Base-by-base conservation (phyloP, 1,284 basidiomycete species). In the Leccinum angustisporum region DNA sequence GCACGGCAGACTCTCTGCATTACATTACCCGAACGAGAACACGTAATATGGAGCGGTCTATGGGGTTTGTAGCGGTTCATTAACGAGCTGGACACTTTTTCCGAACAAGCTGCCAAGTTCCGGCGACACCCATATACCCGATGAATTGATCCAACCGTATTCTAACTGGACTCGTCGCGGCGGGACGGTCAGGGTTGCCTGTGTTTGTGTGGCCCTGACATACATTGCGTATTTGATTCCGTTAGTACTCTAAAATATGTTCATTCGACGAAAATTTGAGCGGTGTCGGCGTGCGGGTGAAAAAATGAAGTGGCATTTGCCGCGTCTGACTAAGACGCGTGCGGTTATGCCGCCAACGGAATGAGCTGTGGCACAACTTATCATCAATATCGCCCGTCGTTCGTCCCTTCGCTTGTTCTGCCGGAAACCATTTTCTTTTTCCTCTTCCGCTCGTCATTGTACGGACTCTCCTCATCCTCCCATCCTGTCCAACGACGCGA, bases 291-390 rank as follows among this genome's bases (percentile, higher is more conserved):
- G 18, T 43, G 50, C 46, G 46, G 21, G 40, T 36, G 43, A 33
- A 43, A 51, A 57, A 65, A 57, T 65, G 57, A 58, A 50, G 58
- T 60, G 67, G 70, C 67, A 58, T 58, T 67, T 70, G 54, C 73
- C n/a, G n/a, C 72, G 70, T 67, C 72, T 75, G 70, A 75, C 70
- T 72, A 74, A 71, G 69, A 70, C 10, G 1, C 34, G 56, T 70
- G 63, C 54, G 31, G 18, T 54, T 18, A 54, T 54, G 31, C 52
- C 38, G 59, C 18, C 62, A 51, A 64, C 8, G 62, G 62, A 27
- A 63, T 62, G 8, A 50, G 27, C 43, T 61, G 50, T 57, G 54
- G 43, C 54, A 65, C 64, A 63, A 46, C 11, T n/a, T n/a, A 48
- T 48, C 43, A 48, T 48, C 43, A 48, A 48, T 48, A 48, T 58